Evolutionary conservation across 345 rosid species (phyloP), one percentile per base, ranked within the genome.

Genomic region (Gossypium australe): DNA sequence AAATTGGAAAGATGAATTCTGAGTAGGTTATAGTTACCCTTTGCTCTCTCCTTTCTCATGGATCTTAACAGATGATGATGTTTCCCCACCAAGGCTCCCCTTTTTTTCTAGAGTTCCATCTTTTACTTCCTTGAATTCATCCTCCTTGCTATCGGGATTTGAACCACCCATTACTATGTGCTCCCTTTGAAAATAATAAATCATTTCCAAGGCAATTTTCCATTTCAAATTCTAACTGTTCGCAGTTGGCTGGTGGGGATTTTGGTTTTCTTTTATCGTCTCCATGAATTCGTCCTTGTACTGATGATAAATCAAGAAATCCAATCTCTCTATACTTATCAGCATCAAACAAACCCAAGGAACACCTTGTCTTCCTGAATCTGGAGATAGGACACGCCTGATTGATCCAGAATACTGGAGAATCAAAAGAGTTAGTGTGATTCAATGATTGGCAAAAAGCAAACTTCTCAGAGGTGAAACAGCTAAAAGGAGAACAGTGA

Each of bases 11-110:
- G 10, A 71, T 12, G 65, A 67, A 61, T 24, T 71, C 64, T n/a
- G 14, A 71, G 78, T 62, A 77, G 76, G 73, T 75, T 76, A 24
- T 57, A 78, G 85, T 63, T 84, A 87, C 89, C 77, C 78, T 73
- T 74, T 79, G 73, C 80, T 72, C 47, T 82, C 72, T 57, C 74
- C 59, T 66, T 79, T 77, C 55, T 77, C 78, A 59, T 80, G 81
- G 74, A 81, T 87, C 80, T 85, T 81, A 48, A 75, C 80, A 51
- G 87, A 76, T 48, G 86, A 86, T 57, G 85, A 79, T 12, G 82
- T 78, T 80, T 86, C 87, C 70, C 74, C 87, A n/a, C 73, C 77
- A 67, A 76, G 80, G 29, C 29, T 43, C 70, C 43, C 69, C 51
- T 18, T 68, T 3, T 11, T 43, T 14, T 68, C 72, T 18, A 24